Conservation (phyloP, 768 basidiomycete genomes). For the Boletus fagicola region DNA sequence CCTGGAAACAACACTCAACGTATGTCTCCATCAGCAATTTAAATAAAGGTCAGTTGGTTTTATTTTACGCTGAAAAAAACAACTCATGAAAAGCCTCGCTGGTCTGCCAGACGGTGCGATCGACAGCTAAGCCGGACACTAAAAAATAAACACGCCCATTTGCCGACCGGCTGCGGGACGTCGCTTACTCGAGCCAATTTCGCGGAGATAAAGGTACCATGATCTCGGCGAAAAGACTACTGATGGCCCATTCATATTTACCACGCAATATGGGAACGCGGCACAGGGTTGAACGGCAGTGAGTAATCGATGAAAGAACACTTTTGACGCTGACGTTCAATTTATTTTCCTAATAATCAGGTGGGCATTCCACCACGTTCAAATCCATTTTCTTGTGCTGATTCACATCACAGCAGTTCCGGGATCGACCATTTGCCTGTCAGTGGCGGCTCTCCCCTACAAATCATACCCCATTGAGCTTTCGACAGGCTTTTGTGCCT, state of each 20-base stretch:
- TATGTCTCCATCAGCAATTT: background rate
- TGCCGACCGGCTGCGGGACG: conserved; percentile 12
- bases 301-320: background rate
- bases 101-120: background rate
- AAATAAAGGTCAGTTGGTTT: background rate
- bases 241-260: conserved; percentile 9
- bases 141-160: background rate
- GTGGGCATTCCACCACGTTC: conserved; percentile 4
- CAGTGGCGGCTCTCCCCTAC: background rate
- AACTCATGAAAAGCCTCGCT: background rate
- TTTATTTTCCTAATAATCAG: conserved; percentile 7
- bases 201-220: conserved; percentile 26
- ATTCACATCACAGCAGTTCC: conserved; percentile 3
- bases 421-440: conserved; percentile 3
- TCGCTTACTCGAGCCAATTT: conserved; percentile 8
- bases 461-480: background rate
- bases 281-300: background rate
- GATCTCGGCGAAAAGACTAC: conserved; percentile 1
- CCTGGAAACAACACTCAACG: background rate
- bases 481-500: conserved; percentile 12
- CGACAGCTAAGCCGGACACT: background rate
- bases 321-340: conserved; percentile 3
- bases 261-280: conserved; percentile 14
- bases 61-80: background rate
- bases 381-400: background rate